Base-by-base conservation (phyloP, 192 early-diverging fungal species). In the Oehlia diaphana region DNA sequence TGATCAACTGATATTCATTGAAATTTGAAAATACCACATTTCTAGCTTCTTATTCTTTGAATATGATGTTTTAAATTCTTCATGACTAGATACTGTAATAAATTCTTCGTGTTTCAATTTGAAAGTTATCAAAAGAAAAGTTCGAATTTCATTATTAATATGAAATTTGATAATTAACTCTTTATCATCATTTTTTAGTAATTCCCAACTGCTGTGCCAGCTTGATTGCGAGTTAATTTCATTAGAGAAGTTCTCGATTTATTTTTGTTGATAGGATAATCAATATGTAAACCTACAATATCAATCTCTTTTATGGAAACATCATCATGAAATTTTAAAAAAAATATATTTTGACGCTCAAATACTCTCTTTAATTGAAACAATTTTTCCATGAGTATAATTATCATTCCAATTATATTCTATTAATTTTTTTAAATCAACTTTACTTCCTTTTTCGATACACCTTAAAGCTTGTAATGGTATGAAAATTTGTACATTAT, bases 21-120 rank as follows among this genome's bases (percentile, higher is more conserved):
- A n/a, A n/a, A n/a, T n/a, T n/a, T n/a, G n/a, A n/a, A 47, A 47
- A 58, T 58, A 58, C 65, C 65, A 67, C 13, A 67, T 35, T 67
- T 67, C 65, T 35, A 67, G 26, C 33, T 35, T 67, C 12, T 67
- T 67, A 31, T 26, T 67, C 65, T 35, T 26, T 67, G 65, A 26
- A 28, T 67, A 26, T 26, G 65, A 28, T 67, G 8, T 67, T 23
- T 33, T 16, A 35, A 67, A 67, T 33, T 67, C 65, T 14, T 67
- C 33, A 10, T 35, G 10, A 19, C 33, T 67, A 33, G 28, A 67
- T 8, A 67, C n/a, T 35, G 23, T 33, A 16, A 67, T 10, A 67
- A 35, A 33, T 21, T 16, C 9, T 26, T 67, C 26, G 26, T 26
- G 0, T 19, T 67, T 33, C 13, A 67, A 67, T 67, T 33, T 33